Evolutionary conservation across 1,139 yeast genomes (phyloP), one percentile per base, ranked within the genome.

Genomic region (Lodderomyces orthopsilosis): DNA sequence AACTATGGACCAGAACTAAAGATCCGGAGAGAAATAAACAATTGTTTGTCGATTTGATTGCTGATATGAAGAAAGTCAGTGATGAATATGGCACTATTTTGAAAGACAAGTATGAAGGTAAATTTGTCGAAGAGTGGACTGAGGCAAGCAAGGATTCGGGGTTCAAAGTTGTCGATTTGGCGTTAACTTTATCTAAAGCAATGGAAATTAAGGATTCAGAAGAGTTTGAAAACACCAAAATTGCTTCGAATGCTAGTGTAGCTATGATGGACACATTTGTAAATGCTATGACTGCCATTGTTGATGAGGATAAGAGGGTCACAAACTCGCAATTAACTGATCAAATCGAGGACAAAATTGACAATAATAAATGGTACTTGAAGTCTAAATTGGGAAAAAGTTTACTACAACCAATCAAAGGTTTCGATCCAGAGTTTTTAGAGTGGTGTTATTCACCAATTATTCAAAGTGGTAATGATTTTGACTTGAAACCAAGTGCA

Each of bases 381-480:
- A 85, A 84, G 55, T 63, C 80, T 8, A 75, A 82, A 8, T 59
- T 78, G 38, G 91, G 85, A 50, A 74, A 82, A 52, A 77, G 75
- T 46, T 59, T 77, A 26, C 61, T 69, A 48, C 74, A 67, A 35
- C 68, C 66, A 30, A 53, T 59, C 44, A 58, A 68, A 40, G 81
- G 81, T 44, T 85, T 89, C 53, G 96, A 89, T 56, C 73, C 85
- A 3, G 83, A 81, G 49, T 80, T 82, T 50, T 68, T 93, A 30
- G 98, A 93, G 63, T 93, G 97, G 97, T 87, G 96, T 55, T 90
- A 89, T 63, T 81, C 90, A 39, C 98, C 98, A 24, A 86, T 89
- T 45, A 77, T 93, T 46, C 96, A 91, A 65, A 85, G 95, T 54
- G 95, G 95, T 42, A 90, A 89, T 37, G 81, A 82, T 43, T 91